Conservation (phyloP, 2,329 filamentous ascomycete species). For the Metarhizium guizhouense region DNA sequence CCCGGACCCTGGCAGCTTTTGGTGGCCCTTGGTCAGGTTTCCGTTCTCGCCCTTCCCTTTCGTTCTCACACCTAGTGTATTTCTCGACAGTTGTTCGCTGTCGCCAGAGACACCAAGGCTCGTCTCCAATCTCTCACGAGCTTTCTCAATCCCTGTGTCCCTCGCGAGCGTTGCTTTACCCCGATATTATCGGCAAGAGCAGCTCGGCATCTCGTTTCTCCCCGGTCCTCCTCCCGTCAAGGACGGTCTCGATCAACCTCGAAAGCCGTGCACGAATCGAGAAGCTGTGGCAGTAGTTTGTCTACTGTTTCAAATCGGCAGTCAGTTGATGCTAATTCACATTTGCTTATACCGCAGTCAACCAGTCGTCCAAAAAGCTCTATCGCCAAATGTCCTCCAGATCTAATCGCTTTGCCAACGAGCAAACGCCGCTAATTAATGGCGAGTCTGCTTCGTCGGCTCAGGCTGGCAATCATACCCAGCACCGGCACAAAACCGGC, state of each 20-base stretch:
- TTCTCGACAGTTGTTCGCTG: no score
- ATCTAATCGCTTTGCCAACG: slow-evolving; percentile 18
- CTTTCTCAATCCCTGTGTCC: no score
- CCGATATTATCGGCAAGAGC: no score
- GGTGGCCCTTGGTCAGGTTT: neutral
- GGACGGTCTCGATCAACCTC: no score
- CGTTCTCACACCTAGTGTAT: neutral
- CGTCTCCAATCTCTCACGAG: no score
- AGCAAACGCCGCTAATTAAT: slow-evolving; percentile 35
- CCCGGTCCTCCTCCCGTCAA: no score
- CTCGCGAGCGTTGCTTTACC: no score
- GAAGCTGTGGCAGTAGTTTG: no score
- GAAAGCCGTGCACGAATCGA: no score
- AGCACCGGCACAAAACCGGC: slow-evolving; percentile 12
- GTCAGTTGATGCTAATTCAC: neutral
- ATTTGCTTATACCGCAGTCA: slow-evolving; percentile 1
- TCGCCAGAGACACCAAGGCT: no score
- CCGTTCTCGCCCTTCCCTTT: neutral
- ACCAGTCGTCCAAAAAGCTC: slow-evolving; percentile 6
- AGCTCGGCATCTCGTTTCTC: no score
- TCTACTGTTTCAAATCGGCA: no score
- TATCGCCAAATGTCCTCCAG: slow-evolving; percentile 25
- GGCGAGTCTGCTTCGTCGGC: slow-evolving; percentile 20
- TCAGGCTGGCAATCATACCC: slow-evolving; percentile 11
- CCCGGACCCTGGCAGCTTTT: neutral